These are phyloP conservation scores for Clonostachys rosea DNA, from an alignment of 2,329 filamentous ascomycete species.

Conservation along the genomic window DNA sequence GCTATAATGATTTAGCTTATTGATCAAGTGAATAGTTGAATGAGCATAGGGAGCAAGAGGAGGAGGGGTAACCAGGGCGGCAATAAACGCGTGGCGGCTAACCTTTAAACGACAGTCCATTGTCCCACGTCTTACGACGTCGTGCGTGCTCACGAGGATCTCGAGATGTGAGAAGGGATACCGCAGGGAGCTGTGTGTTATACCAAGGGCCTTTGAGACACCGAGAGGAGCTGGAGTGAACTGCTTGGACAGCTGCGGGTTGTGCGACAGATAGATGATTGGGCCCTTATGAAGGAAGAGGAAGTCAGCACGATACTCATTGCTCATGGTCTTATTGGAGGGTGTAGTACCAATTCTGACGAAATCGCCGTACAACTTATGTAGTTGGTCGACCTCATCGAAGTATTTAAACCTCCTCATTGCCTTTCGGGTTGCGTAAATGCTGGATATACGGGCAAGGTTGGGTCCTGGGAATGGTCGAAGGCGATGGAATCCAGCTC, in stretches of 20 bases:
- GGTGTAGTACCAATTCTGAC: conserved; percentile 13
- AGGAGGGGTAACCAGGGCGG: too few species aligned
- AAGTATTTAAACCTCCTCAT: conserved; percentile 12
- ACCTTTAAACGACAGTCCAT: not conserved
- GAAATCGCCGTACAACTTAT: conserved; percentile 18
- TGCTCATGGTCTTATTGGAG: too few species aligned
- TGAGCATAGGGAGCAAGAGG: too few species aligned
- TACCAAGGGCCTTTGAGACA: not conserved
- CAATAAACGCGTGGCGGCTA: too few species aligned
- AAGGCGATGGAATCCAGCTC: conserved; percentile 9
- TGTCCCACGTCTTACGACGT: not conserved
- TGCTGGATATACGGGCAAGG: conserved; percentile 7
- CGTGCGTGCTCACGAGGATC: not conserved
- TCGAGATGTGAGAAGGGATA: not conserved
- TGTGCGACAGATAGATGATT: conserved; percentile 23
- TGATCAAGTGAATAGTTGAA: too few species aligned
- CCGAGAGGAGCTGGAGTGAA: conserved; percentile 12
- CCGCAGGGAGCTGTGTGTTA: not conserved
- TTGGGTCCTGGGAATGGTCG: conserved; percentile 9
- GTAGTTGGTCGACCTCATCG: conserved; percentile 15
- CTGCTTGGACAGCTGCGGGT: conserved; percentile 14
- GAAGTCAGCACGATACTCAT: not conserved
- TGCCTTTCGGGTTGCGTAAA: conserved; percentile 11
- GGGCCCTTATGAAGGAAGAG: conserved; percentile 10
- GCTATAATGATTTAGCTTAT: conserved; percentile 1